These are phyloP conservation scores for Pythium scleroteichum DNA, from an alignment of 352 stramenopile genomes.

Conservation along the genomic window DNA sequence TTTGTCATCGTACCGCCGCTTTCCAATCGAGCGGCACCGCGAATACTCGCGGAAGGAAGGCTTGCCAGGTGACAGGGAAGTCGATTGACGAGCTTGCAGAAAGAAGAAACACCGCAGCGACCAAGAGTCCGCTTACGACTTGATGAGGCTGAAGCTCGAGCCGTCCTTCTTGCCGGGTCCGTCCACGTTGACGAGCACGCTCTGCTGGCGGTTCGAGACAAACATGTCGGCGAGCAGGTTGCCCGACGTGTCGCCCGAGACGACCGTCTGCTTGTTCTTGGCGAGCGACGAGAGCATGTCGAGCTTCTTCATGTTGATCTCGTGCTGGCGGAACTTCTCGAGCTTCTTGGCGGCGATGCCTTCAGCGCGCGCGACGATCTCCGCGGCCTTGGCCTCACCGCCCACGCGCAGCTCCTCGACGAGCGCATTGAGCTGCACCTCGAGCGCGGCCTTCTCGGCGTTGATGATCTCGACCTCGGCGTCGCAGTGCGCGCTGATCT, in stretches of 20 bases:
- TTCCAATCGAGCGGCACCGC: slow-evolving; percentile 23
- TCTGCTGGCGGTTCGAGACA: slow-evolving; percentile 36
- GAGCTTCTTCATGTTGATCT: slow-evolving; percentile 34
- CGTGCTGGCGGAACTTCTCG: slow-evolving; percentile 29
- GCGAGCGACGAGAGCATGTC: slow-evolving; percentile 30
- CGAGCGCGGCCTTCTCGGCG: slow-evolving; percentile 28
- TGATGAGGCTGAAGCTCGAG: slow-evolving; percentile 27
- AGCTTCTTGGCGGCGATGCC: slow-evolving; percentile 35
- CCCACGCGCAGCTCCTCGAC: slow-evolving; percentile 28
- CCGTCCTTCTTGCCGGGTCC: slow-evolving; percentile 20
- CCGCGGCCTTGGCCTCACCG: slow-evolving; percentile 30
- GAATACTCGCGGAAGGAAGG: background rate
- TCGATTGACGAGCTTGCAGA: background rate
- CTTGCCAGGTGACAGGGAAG: background rate
- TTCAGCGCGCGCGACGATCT: slow-evolving; percentile 35
- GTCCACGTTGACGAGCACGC: slow-evolving; percentile 35
- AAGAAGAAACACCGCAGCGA: background rate
- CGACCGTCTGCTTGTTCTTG: slow-evolving; percentile 29
- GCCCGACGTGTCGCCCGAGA: slow-evolving; percentile 30
- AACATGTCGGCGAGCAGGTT: slow-evolving; percentile 35
- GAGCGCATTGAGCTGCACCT: slow-evolving; percentile 29
- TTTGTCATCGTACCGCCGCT: slow-evolving; percentile 8
- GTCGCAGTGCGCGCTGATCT: slow-evolving; percentile 36
- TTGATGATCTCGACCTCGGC: slow-evolving; percentile 34
- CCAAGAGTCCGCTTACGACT: slow-evolving; percentile 22